Evolutionary conservation across 805 yeast species (phyloP).

Genomic region (Saturnispora diversa): DNA sequence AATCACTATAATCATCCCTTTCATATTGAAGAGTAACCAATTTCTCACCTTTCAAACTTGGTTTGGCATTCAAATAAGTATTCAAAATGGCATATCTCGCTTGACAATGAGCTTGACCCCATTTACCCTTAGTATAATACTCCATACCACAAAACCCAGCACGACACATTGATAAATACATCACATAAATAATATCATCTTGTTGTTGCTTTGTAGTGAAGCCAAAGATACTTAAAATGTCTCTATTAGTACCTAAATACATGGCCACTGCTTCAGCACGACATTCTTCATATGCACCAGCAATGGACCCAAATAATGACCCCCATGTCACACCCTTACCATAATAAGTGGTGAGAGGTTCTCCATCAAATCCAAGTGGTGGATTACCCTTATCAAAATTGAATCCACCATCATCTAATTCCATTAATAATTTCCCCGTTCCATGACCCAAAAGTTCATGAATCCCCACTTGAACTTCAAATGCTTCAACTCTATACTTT

Average conservation of each 20-base stretch:
- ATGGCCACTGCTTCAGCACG: slow-evolving; percentile 88
- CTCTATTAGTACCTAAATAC: slow-evolving; percentile 62
- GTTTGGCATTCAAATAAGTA: slow-evolving; percentile 51
- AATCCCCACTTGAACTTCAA: slow-evolving; percentile 90
- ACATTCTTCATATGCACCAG: slow-evolving; percentile 89
- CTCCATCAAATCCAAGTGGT: slow-evolving; percentile 52
- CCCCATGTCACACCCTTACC: slow-evolving; percentile 88
- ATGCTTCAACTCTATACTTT: slow-evolving; percentile 70
- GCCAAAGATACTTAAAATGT: slow-evolving; percentile 67
- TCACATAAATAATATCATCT: slow-evolving; percentile 54
- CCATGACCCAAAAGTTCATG: slow-evolving; percentile 92
- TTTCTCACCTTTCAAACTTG: slow-evolving; percentile 39
- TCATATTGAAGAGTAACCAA: slow-evolving; percentile 48
- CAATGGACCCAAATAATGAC: slow-evolving; percentile 67
- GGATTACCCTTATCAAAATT: slow-evolving; percentile 63
- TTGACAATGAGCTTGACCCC: slow-evolving; percentile 97
- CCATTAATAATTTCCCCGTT: slow-evolving; percentile 68
- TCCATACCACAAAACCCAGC: slow-evolving; percentile 81
- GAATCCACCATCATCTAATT: slow-evolving; percentile 50
- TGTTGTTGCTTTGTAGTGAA: slow-evolving; percentile 49
- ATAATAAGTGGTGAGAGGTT: slow-evolving; percentile 62
- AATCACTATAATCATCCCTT: slow-evolving; percentile 46
- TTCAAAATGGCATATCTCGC: slow-evolving; percentile 83
- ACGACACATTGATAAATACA: slow-evolving; percentile 76
- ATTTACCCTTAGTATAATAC: slow-evolving; percentile 67